Percentiles rank a stretch among this genome's conserved stretches.
These are phyloP conservation scores for Lentinula lateritia DNA, from an alignment of 768 basidiomycete species.

Conservation along the genomic window DNA sequence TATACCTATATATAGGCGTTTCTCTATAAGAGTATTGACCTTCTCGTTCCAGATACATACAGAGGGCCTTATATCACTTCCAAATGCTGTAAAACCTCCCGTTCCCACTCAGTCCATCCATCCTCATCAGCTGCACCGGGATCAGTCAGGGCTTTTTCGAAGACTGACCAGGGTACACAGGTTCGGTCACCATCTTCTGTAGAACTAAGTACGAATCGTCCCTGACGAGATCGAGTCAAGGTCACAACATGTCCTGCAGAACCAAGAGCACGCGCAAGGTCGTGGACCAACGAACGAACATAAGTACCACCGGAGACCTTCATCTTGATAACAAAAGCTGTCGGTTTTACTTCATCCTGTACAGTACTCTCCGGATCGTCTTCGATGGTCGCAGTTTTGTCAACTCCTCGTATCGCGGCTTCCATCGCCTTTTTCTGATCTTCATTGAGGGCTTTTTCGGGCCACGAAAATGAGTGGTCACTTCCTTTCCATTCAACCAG, in stretches of 20 bases:
- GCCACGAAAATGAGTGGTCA: conserved; percentile 76
- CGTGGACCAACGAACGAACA: conserved; percentile 92
- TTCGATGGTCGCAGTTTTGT: conserved; percentile 23
- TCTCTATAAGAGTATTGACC: neutral
- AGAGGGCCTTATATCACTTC: conserved; percentile 30
- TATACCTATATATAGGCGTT: neutral
- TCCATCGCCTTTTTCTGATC: conserved; percentile 69
- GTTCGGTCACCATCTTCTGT: conserved; percentile 44
- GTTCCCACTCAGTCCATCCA: conserved; percentile 79
- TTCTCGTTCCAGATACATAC: neutral
- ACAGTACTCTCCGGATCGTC: conserved; percentile 29
- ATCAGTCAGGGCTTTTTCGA: conserved; percentile 51
- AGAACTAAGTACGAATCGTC: conserved; percentile 58
- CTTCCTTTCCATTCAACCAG: conserved; percentile 72
- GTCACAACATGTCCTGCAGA: conserved; percentile 93
- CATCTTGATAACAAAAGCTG: conserved; percentile 86
- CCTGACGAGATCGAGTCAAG: conserved; percentile 85
- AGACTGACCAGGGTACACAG: conserved; percentile 74
- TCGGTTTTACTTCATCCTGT: conserved; percentile 38
- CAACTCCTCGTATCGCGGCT: conserved; percentile 50
- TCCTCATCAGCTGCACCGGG: conserved; percentile 55
- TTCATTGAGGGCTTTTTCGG: conserved; percentile 59
- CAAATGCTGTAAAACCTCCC: conserved; percentile 62
- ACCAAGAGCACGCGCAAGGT: conserved; percentile 77
- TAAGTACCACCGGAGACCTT: conserved; percentile 95